These are phyloP conservation scores for Phaseolus coccineus DNA, from an alignment of 331 rosid species.

Conservation along the genomic window DNA sequence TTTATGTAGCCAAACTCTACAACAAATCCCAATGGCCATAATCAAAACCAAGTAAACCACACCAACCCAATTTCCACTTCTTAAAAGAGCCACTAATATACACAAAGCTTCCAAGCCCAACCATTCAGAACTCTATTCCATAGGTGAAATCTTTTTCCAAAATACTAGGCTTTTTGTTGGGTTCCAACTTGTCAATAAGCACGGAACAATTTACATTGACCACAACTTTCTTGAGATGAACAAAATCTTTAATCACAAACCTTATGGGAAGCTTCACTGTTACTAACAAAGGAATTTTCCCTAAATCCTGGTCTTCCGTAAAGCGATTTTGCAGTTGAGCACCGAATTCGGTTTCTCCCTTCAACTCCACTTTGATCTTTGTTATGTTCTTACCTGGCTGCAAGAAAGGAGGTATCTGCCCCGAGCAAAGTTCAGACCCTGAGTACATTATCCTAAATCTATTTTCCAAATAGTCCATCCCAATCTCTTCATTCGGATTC, in stretches of 20 bases:
- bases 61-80: neutral
- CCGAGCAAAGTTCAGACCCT: constrained; percentile 46
- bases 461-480: constrained; percentile 56
- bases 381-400: constrained; percentile 61
- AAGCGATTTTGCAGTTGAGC: constrained; percentile 42
- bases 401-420: constrained; percentile 55
- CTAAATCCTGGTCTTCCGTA: constrained; percentile 42
- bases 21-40: neutral
- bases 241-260: constrained; percentile 24
- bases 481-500: constrained; percentile 64
- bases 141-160: constrained; percentile 50
- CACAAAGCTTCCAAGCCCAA: neutral
- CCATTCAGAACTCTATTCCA: neutral
- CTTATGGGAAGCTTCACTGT: constrained; percentile 56
- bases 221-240: constrained; percentile 35
- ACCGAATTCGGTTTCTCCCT: constrained; percentile 58
- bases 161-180: constrained; percentile 50
- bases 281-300: constrained; percentile 57
- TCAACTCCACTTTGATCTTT: constrained; percentile 39
- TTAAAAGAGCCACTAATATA: neutral
- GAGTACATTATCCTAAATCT: constrained; percentile 46
- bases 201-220: constrained; percentile 57
- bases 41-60: neutral
- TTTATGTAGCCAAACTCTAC: neutral
- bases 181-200: constrained; percentile 59